Conservation (phyloP, 345 rosid species). For the Ricinus communis region DNA sequence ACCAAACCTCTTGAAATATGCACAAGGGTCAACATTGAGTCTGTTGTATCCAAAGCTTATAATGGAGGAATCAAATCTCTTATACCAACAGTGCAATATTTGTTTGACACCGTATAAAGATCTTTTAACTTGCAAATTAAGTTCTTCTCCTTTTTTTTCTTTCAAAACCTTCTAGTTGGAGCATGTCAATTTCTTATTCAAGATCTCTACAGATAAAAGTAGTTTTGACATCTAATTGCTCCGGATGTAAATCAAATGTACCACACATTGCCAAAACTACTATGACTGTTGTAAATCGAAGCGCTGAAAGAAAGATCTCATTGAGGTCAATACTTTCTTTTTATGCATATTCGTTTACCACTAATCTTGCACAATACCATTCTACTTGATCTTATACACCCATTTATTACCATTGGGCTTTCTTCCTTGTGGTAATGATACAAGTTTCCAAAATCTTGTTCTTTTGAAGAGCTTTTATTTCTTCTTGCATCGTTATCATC, state of each 20-base stretch:
- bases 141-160: too few relatives aligned
- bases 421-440: not conserved
- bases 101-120: not conserved
- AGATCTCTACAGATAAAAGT: not conserved
- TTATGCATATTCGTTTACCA: too few relatives aligned
- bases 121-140: not conserved
- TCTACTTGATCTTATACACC: not conserved
- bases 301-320: not conserved
- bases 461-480: not conserved
- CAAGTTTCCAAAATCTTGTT: not conserved
- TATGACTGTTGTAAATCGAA: not conserved
- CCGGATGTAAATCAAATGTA: not conserved
- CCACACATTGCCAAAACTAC: not conserved
- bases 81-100: not conserved
- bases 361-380: too few relatives aligned
- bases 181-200: not conserved
- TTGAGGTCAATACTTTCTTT: not conserved
- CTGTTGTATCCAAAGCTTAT: not conserved
- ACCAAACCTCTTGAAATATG: too few relatives aligned
- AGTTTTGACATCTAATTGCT: too few relatives aligned
- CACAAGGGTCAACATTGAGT: too few relatives aligned
- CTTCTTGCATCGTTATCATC: not conserved
- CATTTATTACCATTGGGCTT: not conserved
- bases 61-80: conserved; percentile 2
- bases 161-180: not conserved